Evolutionary conservation across 2,329 filamentous ascomycete species (phyloP), one percentile per base, ranked within the genome.

Genomic region (Hymenoscyphus linearis): DNA sequence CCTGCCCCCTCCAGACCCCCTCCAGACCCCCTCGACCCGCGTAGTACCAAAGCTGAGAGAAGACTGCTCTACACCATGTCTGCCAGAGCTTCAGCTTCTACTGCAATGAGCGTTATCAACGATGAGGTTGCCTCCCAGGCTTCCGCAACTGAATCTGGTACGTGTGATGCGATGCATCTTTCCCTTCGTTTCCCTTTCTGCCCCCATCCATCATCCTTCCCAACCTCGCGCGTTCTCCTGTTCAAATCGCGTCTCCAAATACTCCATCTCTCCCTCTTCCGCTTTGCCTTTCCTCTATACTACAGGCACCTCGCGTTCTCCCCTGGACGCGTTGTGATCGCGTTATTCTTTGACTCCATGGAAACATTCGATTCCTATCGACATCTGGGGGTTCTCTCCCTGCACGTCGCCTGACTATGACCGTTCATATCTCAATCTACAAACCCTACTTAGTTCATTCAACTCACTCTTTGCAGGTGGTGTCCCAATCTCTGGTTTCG

Each of bases 391-490:
- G 16, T 18, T 10, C 40, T 10, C 22, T 18, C 40, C 25, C 36
- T n/a, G 12, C 16, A 25, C 12, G 5, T 27, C 35, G 16, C 47
- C 25, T n/a, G 16, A 12, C 40, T 31, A 35, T n/a, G 25, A 3
- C 26, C 52, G 3, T n/a, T 35, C 50, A 58, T 25, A 7, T 57
- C 34, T n/a, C 34, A 5, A 31, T 31, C 31, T 31, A 31, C 3
- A 5, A 31, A 9, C 6, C 31, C 31, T 31, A 5, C 31, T 7
- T 31, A 22, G n/a, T 47, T 35, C 37, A 26, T 5, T n/a, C n/a
- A 52, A n/a, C 59, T 60, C 10, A 62, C 55, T 26, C 47, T 25
- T 34, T 26, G 44, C 52, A 64, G 63, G 60, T 57, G 63, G 60
- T 25, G 60, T 54, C 50, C 53, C 62, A 52, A 52, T 63, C 52